Evolutionary conservation across 306 rosid genomes (phyloP).

Genomic region (Sindora glabra): DNA sequence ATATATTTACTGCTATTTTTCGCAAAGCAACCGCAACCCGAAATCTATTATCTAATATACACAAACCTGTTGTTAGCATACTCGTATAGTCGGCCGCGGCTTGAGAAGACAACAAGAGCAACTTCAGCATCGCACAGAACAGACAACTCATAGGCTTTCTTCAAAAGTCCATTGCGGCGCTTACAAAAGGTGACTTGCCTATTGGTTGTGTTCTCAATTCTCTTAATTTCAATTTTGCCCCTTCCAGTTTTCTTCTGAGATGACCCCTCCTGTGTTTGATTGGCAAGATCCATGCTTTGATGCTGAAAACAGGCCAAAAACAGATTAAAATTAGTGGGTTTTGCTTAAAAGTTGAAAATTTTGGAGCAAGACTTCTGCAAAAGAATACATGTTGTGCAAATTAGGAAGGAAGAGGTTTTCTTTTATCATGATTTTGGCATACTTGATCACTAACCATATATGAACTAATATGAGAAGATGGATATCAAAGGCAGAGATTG

Average conservation of each 20-base stretch:
- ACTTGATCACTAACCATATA: conserved; percentile 12
- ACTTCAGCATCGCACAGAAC: conserved; percentile 92
- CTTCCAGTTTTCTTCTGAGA: conserved; percentile 76
- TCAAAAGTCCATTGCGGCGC: conserved; percentile 77
- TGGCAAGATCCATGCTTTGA: conserved; percentile 46
- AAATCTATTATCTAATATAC: no score
- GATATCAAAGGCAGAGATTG: neutral
- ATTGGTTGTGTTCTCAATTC: conserved; percentile 84
- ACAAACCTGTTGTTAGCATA: conserved; percentile 80
- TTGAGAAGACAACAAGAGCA: conserved; percentile 86
- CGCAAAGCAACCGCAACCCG: no score
- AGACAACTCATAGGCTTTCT: conserved; percentile 86
- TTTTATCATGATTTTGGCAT: conserved; percentile 11
- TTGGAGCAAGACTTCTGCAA: neutral
- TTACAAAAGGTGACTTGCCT: conserved; percentile 92
- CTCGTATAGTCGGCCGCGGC: conserved; percentile 87
- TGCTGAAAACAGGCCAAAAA: conserved; percentile 9
- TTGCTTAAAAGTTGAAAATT: neutral
- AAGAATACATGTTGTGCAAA: neutral
- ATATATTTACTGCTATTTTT: no score
- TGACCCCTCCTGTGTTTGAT: conserved; percentile 50
- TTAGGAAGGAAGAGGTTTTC: neutral
- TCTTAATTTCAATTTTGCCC: conserved; percentile 81
- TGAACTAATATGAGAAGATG: conserved; percentile 12
- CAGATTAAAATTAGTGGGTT: neutral